Conservation (phyloP, 2,329 filamentous ascomycete species). For the Aspergillus arachidicola region DNA sequence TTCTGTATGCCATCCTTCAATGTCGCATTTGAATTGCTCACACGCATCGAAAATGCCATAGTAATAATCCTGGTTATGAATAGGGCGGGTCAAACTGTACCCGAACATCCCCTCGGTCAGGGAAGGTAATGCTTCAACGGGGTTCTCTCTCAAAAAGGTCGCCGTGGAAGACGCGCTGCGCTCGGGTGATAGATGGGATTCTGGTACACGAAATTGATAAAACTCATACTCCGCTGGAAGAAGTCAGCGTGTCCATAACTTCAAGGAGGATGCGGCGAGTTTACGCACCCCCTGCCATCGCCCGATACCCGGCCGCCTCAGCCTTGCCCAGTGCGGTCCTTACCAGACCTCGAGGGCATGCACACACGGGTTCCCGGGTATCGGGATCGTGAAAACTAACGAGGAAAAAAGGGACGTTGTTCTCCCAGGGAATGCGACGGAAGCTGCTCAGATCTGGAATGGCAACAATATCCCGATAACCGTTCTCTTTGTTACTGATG, state of each 20-base stretch:
- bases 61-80: slow-evolving; percentile 91
- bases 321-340: slow-evolving; percentile 69
- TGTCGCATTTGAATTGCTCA: slow-evolving; percentile 73
- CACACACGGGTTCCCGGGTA: slow-evolving; percentile 69
- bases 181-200: slow-evolving; percentile 50
- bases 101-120: slow-evolving; percentile 95
- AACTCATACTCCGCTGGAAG: slow-evolving; percentile 89
- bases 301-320: slow-evolving; percentile 69
- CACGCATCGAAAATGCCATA: slow-evolving; percentile 85
- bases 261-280: neutral
- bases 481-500: slow-evolving; percentile 88
- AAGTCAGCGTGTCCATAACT: slow-evolving; percentile 13
- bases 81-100: slow-evolving; percentile 82
- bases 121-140: slow-evolving; percentile 71
- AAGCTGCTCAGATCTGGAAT: slow-evolving; percentile 77
- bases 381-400: slow-evolving; percentile 84
- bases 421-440: slow-evolving; percentile 87
- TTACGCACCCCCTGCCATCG: slow-evolving; percentile 82
- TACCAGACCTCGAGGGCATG: slow-evolving; percentile 77
- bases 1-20: slow-evolving; percentile 96
- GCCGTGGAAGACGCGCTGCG: slow-evolving; percentile 70
- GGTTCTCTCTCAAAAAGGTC: slow-evolving; percentile 71
- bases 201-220: slow-evolving; percentile 80
- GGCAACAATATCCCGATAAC: slow-evolving; percentile 83
- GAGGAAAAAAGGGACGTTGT: slow-evolving; percentile 81